Base-by-base conservation (phyloP, 768 basidiomycete genomes). In the Strobilomyces dryophilus region DNA sequence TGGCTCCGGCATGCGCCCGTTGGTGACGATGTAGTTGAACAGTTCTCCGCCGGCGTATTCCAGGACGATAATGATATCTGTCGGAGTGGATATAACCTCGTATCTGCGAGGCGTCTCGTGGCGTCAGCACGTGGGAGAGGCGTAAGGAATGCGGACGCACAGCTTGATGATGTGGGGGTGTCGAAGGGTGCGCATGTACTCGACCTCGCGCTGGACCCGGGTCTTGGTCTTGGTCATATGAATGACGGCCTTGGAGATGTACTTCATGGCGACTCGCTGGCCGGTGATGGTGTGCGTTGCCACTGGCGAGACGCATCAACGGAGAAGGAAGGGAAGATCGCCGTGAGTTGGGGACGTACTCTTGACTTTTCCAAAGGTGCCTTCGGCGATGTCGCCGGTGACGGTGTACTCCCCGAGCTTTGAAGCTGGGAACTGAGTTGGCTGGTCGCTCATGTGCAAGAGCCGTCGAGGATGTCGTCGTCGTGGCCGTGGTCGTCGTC, bases 141-240 rank as follows among this genome's bases (percentile, higher is more conserved):
- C 11, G 24, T 5, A 41, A 1, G 40, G 21, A 14, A 10, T 9
- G 27, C 17, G 6, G 27, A 45, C 44, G 29, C 67, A 95, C 95
- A 98, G 80, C 73, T 98, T 98, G 78, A 98, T 89, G 70, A 99
- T 98, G 67, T 99, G 95, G 0, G 95, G 87, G 69, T 99, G 97
- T 36, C 92, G 78, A 17, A 99, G 82, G 35, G 91, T 83, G 51
- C 92, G 85, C 82, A 99, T 89, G 74, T 97, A 98, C 67, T 98
- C 94, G 59, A 97, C 97, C 73, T 98, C 95, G 44, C 93, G 83
- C 65, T 90, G 86, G 8, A 98, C 95, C 53, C 95, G 75, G 51
- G 87, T 87, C 73, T 92, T 94, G 64, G 92, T 97, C 71, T 91
- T 91, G 58, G 91, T 89, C 61, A 85, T 82, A 61, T 88, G 84